A percentile compares a stretch with the other conserved stretches of the same genome.
phyloP scores from a whole-genome alignment of 1,139 yeast species.

The Geotrichum candidum region DNA sequence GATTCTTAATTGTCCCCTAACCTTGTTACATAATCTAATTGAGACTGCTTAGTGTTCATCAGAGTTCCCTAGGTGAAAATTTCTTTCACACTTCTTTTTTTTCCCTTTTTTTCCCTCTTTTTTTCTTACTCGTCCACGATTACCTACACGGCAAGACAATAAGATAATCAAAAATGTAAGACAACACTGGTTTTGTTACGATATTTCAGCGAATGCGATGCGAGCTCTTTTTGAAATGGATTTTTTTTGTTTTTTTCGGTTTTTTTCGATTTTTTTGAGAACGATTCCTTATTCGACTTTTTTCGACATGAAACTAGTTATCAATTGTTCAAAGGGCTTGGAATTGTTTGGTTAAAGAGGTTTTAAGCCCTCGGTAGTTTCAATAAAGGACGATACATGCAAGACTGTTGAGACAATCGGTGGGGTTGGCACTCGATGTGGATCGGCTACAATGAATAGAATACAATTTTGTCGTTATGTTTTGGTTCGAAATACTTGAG shows the following conservation, averaged over 20 bases:
- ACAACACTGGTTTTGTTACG: neutral
- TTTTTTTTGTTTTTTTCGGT: no score
- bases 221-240: neutral
- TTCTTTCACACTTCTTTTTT: constrained; percentile 2
- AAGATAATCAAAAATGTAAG: constrained; percentile 9
- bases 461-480: neutral
- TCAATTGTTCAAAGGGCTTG: no score
- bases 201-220: neutral
- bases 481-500: neutral
- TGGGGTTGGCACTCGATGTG: neutral
- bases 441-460: neutral
- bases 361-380: neutral
- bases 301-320: neutral
- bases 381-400: neutral
- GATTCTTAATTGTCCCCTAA: neutral
- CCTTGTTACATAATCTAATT: neutral
- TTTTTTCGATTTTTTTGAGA: neutral
- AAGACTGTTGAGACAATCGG: neutral
- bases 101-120: constrained; percentile 2
- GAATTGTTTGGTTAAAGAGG: neutral
- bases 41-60: neutral
- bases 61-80: constrained; percentile 7
- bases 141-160: constrained; percentile 10
- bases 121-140: constrained; percentile 7
- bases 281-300: neutral